Conservation (phyloP, 1,284 basidiomycete species). For the Rhizopogon hawkerae region DNA sequence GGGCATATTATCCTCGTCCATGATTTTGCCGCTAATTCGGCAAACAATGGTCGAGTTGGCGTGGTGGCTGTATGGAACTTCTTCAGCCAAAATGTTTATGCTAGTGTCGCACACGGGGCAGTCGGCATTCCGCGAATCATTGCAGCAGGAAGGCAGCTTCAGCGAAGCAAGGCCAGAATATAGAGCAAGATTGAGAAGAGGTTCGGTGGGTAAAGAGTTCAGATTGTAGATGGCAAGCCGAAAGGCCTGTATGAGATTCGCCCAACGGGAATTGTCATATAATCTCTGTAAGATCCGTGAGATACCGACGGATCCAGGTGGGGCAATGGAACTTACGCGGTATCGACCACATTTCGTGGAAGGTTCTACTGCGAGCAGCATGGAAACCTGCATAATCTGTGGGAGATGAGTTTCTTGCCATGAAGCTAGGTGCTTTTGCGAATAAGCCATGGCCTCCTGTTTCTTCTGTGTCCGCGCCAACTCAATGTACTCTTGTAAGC, state of each 20-base stretch:
- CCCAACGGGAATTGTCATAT: constrained; percentile 77
- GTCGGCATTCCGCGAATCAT: constrained; percentile 63
- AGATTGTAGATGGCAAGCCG: constrained; percentile 78
- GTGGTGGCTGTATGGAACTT: constrained; percentile 91
- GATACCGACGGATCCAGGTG: neutral
- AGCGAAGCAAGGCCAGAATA: constrained; percentile 84
- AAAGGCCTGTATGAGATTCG: constrained; percentile 65
- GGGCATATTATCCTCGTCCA: constrained; percentile 89
- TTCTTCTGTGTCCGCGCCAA: constrained; percentile 64
- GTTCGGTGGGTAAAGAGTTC: constrained; percentile 79
- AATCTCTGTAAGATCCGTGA: constrained; percentile 48
- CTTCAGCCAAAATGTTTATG: constrained; percentile 69
- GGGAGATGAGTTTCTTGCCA: constrained; percentile 74
- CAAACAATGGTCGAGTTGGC: constrained; percentile 95
- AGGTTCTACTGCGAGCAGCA: constrained; percentile 66
- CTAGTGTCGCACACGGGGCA: constrained; percentile 86
- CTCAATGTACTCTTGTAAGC: constrained; percentile 96
- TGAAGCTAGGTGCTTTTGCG: constrained; percentile 71
- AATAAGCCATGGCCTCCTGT: constrained; percentile 78
- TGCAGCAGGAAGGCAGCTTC: constrained; percentile 75
- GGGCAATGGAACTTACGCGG: constrained; percentile 39
- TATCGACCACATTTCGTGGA: constrained; percentile 62
- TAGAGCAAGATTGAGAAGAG: constrained; percentile 77
- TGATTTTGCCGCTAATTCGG: constrained; percentile 81
- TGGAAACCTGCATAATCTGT: constrained; percentile 73